Conservation (phyloP, 2,329 filamentous ascomycete genomes). For the Sclerotinia minor region DNA sequence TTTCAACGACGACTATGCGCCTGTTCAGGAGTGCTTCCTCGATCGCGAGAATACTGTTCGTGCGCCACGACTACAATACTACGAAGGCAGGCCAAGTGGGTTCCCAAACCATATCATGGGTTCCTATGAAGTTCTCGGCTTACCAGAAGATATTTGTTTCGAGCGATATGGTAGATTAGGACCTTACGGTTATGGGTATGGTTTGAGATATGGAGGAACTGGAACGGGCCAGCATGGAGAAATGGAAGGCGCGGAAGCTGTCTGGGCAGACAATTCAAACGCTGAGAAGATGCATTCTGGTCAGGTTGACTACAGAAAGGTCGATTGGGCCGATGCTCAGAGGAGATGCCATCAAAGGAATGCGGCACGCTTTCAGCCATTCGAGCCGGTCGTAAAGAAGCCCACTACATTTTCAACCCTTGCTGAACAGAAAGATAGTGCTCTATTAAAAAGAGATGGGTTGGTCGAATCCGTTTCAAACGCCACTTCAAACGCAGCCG, state of each 20-base stretch:
- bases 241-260: conserved; percentile 72
- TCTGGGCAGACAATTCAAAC: conserved; percentile 62
- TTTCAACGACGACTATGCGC: conserved; percentile 52
- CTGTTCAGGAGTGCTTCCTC: conserved; percentile 74
- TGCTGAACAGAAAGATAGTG: conserved; percentile 11
- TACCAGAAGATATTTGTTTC: conserved; percentile 87
- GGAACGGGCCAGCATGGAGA: conserved; percentile 86
- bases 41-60: conserved; percentile 64
- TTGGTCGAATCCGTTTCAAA: neutral
- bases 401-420: conserved; percentile 29
- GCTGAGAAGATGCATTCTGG: conserved; percentile 43
- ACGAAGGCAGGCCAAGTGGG: conserved; percentile 74
- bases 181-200: conserved; percentile 89
- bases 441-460: conserved; percentile 26
- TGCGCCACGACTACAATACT: conserved; percentile 71
- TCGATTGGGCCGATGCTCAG: conserved; percentile 80
- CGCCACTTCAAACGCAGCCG: conserved; percentile 1
- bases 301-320: conserved; percentile 73
- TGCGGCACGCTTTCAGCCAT: conserved; percentile 58
- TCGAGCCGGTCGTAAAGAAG: conserved; percentile 18
- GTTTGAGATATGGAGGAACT: conserved; percentile 71
- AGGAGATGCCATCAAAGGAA: conserved; percentile 73
- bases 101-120: conserved; percentile 84
- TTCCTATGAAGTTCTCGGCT: conserved; percentile 77
- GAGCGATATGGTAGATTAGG: conserved; percentile 86